Percentiles rank a stretch among this genome's conserved stretches.
phyloP scores from a whole-genome alignment of 768 basidiomycete genomes.

The Plicaturopsis crispa region DNA sequence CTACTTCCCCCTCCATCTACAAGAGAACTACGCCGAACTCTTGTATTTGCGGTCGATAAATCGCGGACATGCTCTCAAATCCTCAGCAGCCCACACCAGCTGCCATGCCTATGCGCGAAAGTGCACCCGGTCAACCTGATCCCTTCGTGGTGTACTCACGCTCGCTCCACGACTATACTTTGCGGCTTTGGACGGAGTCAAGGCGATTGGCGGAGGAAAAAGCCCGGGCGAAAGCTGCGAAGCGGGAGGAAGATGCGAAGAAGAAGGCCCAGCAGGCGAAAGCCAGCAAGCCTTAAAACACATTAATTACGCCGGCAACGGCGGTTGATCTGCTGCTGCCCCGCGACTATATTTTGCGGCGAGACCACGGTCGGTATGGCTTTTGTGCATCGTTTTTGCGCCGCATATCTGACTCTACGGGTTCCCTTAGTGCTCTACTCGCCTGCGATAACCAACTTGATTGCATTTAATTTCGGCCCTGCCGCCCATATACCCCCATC shows the following conservation, averaged over 20 bases:
- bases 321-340: too few relatives aligned
- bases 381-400: not conserved
- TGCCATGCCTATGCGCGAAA: too few relatives aligned
- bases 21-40: too few relatives aligned
- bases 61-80: conserved; percentile 5
- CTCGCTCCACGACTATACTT: conserved; percentile 60
- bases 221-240: conserved; percentile 21
- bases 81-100: too few relatives aligned
- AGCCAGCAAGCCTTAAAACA: conserved; percentile 1
- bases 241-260: conserved; percentile 18
- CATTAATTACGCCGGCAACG: too few relatives aligned
- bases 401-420: not conserved
- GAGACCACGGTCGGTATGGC: not conserved
- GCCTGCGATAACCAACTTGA: too few relatives aligned
- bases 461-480: too few relatives aligned
- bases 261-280: conserved; percentile 12
- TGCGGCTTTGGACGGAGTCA: conserved; percentile 61
- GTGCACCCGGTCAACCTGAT: conserved; percentile 23
- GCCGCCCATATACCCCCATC: too few relatives aligned
- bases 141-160: conserved; percentile 52
- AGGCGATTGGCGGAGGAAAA: conserved; percentile 49
- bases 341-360: not conserved
- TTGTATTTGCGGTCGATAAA: conserved; percentile 1
- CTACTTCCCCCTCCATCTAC: conserved; percentile 5
- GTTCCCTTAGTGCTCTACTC: not conserved